A percentile compares a stretch with the other conserved stretches of the same genome.
Conservation (phyloP, 441 rosid species). For the Gossypium gossypioides region DNA sequence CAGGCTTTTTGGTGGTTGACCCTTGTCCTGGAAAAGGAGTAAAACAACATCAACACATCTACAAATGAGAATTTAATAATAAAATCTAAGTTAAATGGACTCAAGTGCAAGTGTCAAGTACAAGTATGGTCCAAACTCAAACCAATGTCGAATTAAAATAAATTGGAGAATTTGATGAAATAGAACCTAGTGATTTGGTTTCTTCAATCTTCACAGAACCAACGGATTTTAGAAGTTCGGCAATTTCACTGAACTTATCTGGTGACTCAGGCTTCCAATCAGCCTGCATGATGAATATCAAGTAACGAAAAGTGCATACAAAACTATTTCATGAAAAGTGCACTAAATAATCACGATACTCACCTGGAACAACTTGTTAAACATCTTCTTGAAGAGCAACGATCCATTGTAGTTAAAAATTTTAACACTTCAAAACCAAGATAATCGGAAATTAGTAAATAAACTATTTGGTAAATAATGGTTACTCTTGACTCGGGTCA, state of each 20-base stretch:
- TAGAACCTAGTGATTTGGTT: slow-evolving; percentile 51
- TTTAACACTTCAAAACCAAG: slow-evolving; percentile 52
- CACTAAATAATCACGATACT: slow-evolving; percentile 4
- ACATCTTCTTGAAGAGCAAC: slow-evolving; percentile 61
- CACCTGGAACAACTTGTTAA: slow-evolving; percentile 86
- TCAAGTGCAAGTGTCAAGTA: background rate
- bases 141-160: background rate
- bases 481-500: background rate
- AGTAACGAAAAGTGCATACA: background rate
- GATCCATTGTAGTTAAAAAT: slow-evolving; percentile 73
- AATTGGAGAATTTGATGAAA: slow-evolving; percentile 8
- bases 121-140: background rate
- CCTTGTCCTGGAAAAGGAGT: slow-evolving; percentile 45
- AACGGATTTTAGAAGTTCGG: slow-evolving; percentile 52
- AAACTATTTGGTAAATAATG: background rate
- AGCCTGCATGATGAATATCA: slow-evolving; percentile 31
- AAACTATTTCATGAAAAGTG: background rate
- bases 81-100: background rate
- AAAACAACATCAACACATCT: slow-evolving; percentile 10
- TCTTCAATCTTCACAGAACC: slow-evolving; percentile 56
- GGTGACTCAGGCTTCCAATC: slow-evolving; percentile 87
- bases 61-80: background rate
- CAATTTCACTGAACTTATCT: slow-evolving; percentile 57
- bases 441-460: slow-evolving; percentile 2
- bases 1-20: slow-evolving; percentile 42